Percentiles rank a stretch among this genome's conserved stretches.
These are phyloP conservation scores for Agaricus bisporus DNA, from an alignment of 768 basidiomycete species.

Conservation along the genomic window DNA sequence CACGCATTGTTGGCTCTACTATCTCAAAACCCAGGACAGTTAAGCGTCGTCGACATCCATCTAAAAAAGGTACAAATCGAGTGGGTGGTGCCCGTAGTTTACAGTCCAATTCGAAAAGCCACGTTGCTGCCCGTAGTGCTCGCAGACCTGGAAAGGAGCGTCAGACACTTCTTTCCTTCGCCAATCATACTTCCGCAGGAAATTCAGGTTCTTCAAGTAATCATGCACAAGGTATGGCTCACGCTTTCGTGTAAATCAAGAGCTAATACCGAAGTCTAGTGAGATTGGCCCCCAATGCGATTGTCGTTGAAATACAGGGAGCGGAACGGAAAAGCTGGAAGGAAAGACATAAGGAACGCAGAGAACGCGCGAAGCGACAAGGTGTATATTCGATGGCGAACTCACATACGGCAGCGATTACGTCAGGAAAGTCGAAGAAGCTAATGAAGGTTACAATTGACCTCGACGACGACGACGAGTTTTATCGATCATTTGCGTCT, in stretches of 20 bases:
- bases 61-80: constrained; percentile 14
- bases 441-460: constrained; percentile 8
- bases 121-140: constrained; percentile 34
- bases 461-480: constrained; percentile 1
- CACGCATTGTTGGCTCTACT: constrained; percentile 22
- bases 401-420: constrained; percentile 1
- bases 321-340: constrained; percentile 6
- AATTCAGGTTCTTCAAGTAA: background rate
- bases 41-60: background rate
- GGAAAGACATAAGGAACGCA: constrained; percentile 4
- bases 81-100: background rate
- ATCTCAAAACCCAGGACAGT: background rate
- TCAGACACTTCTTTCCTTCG: constrained; percentile 35
- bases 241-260: background rate
- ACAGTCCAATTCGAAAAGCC: constrained; percentile 20
- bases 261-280: background rate
- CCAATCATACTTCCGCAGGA: constrained; percentile 7
- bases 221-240: background rate
- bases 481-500: constrained; percentile 5
- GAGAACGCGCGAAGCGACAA: constrained; percentile 2
- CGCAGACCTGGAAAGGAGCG: constrained; percentile 24
- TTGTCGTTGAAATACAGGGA: constrained; percentile 1
- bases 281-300: constrained; percentile 1
- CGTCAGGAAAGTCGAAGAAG: constrained; percentile 1
- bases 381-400: constrained; percentile 10